These are phyloP conservation scores for Gloeostereum incarnatum DNA, from an alignment of 768 basidiomycete genomes.

Conservation along the genomic window DNA sequence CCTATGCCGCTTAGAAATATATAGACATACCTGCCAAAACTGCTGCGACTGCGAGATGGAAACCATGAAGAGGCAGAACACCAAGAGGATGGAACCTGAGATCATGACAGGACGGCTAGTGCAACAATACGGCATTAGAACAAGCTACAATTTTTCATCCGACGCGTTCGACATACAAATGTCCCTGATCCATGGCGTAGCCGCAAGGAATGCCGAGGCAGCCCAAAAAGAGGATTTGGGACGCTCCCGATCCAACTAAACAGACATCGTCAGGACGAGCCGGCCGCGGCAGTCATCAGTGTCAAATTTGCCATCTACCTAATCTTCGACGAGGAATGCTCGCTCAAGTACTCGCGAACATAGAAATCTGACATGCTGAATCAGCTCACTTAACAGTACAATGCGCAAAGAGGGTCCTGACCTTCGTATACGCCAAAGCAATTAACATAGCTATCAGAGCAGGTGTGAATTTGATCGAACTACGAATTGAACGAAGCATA, in stretches of 20 bases:
- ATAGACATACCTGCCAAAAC: constrained; percentile 5
- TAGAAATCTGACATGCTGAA: constrained; percentile 2
- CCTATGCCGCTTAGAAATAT: background rate
- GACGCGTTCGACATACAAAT: constrained; percentile 3
- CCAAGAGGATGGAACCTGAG: constrained; percentile 4
- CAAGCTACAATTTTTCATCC: background rate
- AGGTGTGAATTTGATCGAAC: no score
- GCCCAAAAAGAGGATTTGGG: background rate
- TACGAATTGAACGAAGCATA: no score
- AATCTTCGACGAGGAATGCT: constrained; percentile 3
- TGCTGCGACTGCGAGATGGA: constrained; percentile 5
- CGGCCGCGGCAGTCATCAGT: background rate
- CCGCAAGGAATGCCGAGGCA: constrained; percentile 4
- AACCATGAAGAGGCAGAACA: constrained; percentile 8
- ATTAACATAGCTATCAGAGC: constrained; percentile 1
- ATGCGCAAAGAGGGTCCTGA: background rate
- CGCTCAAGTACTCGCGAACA: constrained; percentile 5
- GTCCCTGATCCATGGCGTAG: constrained; percentile 4
- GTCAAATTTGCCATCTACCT: background rate
- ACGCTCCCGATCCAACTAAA: constrained; percentile 3
- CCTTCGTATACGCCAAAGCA: constrained; percentile 6
- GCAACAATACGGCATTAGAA: no score
- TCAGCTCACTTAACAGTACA: background rate
- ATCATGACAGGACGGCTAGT: constrained; percentile 5
- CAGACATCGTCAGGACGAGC: background rate